phyloP scores from a whole-genome alignment of 2,329 filamentous ascomycete species.

The Colletotrichum australisinense region DNA sequence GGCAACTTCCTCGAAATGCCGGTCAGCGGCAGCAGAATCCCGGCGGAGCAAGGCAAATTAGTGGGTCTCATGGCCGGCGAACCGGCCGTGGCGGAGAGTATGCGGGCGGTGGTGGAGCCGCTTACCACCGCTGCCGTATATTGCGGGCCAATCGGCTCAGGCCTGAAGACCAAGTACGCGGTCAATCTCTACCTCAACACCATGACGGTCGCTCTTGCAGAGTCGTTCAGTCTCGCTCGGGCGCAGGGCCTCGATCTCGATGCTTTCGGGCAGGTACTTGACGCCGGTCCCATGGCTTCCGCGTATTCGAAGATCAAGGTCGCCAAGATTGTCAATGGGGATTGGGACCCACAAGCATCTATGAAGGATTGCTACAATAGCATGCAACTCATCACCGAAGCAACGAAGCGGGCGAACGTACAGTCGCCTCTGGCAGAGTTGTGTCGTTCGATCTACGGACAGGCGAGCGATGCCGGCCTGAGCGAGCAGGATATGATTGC shows the following conservation, averaged over 20 bases:
- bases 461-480: slow-evolving; percentile 40
- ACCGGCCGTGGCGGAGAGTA: slow-evolving; percentile 37
- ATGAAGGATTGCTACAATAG: slow-evolving; percentile 46
- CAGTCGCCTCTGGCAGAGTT: slow-evolving; percentile 39
- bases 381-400: slow-evolving; percentile 42
- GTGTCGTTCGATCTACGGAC: slow-evolving; percentile 39
- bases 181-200: slow-evolving; percentile 45
- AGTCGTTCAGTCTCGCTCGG: slow-evolving; percentile 46
- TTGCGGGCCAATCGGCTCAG: slow-evolving; percentile 46
- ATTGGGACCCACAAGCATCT: slow-evolving; percentile 45
- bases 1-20: slow-evolving; percentile 49
- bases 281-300: slow-evolving; percentile 46
- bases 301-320: slow-evolving; percentile 44
- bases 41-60: slow-evolving; percentile 46
- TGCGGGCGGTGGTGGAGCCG: slow-evolving; percentile 38
- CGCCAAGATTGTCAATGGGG: slow-evolving; percentile 42
- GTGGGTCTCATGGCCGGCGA: slow-evolving; percentile 49
- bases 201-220: slow-evolving; percentile 45
- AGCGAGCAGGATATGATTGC: slow-evolving; percentile 45
- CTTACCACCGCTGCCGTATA: slow-evolving; percentile 46
- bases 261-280: slow-evolving; percentile 43
- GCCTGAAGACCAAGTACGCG: slow-evolving; percentile 47
- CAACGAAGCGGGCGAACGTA: slow-evolving; percentile 36
- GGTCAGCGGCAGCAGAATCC: slow-evolving; percentile 47
- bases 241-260: slow-evolving; percentile 45